A percentile compares a stretch with the other conserved stretches of the same genome.
phyloP scores from a whole-genome alignment of 2,329 filamentous ascomycete species.

The Amesomyces nigricolor region DNA sequence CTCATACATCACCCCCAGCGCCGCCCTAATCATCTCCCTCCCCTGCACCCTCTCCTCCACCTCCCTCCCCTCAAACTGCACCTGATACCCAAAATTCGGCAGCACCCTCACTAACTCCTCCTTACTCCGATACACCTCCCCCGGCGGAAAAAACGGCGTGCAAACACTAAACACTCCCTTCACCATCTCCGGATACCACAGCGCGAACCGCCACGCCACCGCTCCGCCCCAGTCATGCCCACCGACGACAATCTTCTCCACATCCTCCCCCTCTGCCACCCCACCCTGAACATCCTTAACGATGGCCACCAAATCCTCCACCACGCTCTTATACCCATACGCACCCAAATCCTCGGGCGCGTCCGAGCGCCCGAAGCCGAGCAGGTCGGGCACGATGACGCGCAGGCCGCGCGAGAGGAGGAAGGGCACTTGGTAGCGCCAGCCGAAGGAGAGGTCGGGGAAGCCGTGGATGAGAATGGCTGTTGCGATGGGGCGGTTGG shows the following conservation, averaged over 20 bases:
- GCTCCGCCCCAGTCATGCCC: constrained; percentile 92
- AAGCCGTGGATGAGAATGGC: constrained; percentile 62
- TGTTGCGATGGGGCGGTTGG: constrained; percentile 31
- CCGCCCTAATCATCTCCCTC: constrained; percentile 58
- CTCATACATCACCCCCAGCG: constrained; percentile 68
- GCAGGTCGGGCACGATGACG: constrained; percentile 78
- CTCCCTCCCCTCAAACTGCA: constrained; percentile 67
- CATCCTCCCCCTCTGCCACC: constrained; percentile 39
- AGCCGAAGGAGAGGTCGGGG: constrained; percentile 77
- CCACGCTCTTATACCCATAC: constrained; percentile 67
- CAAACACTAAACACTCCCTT: constrained; percentile 73
- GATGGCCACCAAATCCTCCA: constrained; percentile 70
- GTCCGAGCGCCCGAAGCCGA: constrained; percentile 77
- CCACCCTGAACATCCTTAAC: constrained; percentile 55
- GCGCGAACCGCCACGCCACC: constrained; percentile 67
- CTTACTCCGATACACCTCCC: constrained; percentile 46
- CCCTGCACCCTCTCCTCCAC: constrained; percentile 55
- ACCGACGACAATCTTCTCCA: constrained; percentile 63
- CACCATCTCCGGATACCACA: constrained; percentile 68
- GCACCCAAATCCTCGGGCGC: constrained; percentile 55
- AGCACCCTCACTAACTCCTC: constrained; percentile 48
- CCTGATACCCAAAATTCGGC: constrained; percentile 76
- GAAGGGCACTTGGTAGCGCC: constrained; percentile 82
- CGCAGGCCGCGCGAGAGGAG: constrained; percentile 66
- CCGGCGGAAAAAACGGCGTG: constrained; percentile 63